Conservation (phyloP, 2,329 filamentous ascomycete genomes). For the Penicillium verrucosum region DNA sequence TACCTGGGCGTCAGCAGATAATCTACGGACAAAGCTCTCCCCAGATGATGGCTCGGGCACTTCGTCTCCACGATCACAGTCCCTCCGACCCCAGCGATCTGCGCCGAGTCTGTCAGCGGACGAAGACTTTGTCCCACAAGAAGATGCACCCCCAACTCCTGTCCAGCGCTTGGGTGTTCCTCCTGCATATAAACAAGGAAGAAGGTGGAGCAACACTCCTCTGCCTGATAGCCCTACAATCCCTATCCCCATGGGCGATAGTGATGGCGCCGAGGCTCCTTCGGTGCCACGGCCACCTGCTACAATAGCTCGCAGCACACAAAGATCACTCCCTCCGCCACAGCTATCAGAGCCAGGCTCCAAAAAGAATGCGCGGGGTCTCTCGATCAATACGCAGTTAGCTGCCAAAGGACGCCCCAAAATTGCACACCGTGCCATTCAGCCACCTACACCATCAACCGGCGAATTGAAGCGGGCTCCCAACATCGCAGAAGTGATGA, state of each 20-base stretch:
- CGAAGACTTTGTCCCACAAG: conserved; percentile 5
- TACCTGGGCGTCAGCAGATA: conserved; percentile 23
- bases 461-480: conserved; percentile 26
- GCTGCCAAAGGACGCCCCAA: conserved; percentile 34
- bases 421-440: conserved; percentile 36
- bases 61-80: conserved; percentile 2
- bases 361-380: conserved; percentile 40
- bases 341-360: conserved; percentile 19
- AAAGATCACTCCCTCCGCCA: conserved; percentile 13
- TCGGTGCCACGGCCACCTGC: conserved; percentile 11
- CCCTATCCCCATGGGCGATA: conserved; percentile 20
- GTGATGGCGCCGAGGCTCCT: conserved; percentile 5
- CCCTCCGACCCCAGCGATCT: conserved; percentile 32
- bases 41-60: conserved; percentile 2
- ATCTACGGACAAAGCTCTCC: conserved; percentile 20
- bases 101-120: conserved; percentile 31
- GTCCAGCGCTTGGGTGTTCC: conserved; percentile 30
- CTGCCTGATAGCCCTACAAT: conserved; percentile 37
- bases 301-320: conserved; percentile 6
- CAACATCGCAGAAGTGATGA: conserved; percentile 44
- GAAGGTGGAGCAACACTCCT: conserved; percentile 32
- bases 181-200: conserved; percentile 32
- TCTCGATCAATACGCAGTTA: conserved; percentile 41
- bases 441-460: conserved; percentile 36
- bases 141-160: conserved; percentile 13